Conservation (phyloP, 306 rosid genomes). For the Astragalus glycyphyllos region DNA sequence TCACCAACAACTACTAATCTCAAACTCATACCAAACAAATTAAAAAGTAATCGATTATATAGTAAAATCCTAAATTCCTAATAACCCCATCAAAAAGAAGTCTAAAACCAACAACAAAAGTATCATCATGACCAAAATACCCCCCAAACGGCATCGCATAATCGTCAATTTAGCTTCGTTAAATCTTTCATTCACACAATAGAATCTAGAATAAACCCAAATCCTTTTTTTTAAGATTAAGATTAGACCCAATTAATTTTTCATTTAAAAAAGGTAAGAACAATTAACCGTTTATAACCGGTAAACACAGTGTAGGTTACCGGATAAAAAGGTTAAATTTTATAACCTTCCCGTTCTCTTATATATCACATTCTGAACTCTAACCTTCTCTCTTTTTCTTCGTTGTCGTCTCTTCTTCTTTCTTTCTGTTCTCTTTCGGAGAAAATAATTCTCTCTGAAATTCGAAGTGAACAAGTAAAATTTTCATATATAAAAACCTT, state of each 20-base stretch:
- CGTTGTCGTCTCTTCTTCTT: constrained; percentile 26
- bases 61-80: constrained; percentile 54
- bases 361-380: constrained; percentile 46
- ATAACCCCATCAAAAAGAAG: constrained; percentile 23
- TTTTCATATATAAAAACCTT: constrained; percentile 15
- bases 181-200: neutral
- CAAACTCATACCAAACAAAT: constrained; percentile 47
- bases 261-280: constrained; percentile 2
- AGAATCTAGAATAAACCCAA: constrained; percentile 46
- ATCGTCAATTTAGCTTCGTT: neutral
- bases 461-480: constrained; percentile 25
- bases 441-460: constrained; percentile 33
- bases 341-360: constrained; percentile 42
- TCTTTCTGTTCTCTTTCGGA: constrained; percentile 49
- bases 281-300: constrained; percentile 57
- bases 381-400: constrained; percentile 21
- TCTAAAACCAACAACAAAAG: neutral
- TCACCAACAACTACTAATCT: constrained; percentile 50
- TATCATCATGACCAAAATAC: constrained; percentile 2
- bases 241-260: constrained; percentile 48
- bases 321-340: constrained; percentile 46
- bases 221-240: neutral
- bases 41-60: neutral
- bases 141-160: constrained; percentile 31
- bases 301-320: constrained; percentile 52